Percentiles rank a stretch among this genome's conserved stretches.
Conservation (phyloP, 257 asterid species). For the Gentiana straminea region DNA sequence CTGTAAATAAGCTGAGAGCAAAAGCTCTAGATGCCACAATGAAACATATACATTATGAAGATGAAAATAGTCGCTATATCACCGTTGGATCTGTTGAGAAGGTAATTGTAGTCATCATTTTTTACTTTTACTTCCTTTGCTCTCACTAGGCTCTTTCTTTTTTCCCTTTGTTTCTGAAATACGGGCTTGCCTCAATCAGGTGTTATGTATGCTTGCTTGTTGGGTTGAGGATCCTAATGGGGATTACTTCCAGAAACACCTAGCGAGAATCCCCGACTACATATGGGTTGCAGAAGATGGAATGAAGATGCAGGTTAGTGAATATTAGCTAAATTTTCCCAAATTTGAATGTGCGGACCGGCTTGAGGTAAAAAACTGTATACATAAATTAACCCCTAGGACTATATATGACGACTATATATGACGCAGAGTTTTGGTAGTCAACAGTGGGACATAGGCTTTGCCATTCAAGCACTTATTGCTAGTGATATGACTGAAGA, state of each 20-base stretch:
- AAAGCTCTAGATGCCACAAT: constrained; percentile 16
- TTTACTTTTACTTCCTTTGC: too few relatives aligned
- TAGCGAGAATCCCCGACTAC: constrained; percentile 27
- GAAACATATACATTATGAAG: constrained; percentile 25
- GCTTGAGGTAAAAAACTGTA: too few relatives aligned
- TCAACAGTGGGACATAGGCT: constrained; percentile 83
- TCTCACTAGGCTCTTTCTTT: too few relatives aligned
- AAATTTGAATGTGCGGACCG: too few relatives aligned
- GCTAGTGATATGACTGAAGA: constrained; percentile 55
- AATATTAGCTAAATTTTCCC: too few relatives aligned
- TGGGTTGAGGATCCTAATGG: constrained; percentile 34
- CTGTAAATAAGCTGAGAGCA: constrained; percentile 19
- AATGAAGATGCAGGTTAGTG: constrained; percentile 27
- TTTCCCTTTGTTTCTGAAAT: too few relatives aligned
- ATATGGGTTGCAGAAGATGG: constrained; percentile 39
- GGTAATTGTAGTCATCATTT: constrained; percentile 3
- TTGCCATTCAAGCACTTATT: constrained; percentile 66
- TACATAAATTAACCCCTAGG: too few relatives aligned
- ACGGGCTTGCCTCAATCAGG: background rate
- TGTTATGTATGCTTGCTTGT: constrained; percentile 14
- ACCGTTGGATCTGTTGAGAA: constrained; percentile 19
- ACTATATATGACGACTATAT: background rate
- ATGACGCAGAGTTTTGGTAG: constrained; percentile 71
- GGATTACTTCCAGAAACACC: constrained; percentile 21
- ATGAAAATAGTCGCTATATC: constrained; percentile 16